phyloP scores from a whole-genome alignment of 371 early-diverging fungal genomes.

The Apophysomyces trapeziformis region DNA sequence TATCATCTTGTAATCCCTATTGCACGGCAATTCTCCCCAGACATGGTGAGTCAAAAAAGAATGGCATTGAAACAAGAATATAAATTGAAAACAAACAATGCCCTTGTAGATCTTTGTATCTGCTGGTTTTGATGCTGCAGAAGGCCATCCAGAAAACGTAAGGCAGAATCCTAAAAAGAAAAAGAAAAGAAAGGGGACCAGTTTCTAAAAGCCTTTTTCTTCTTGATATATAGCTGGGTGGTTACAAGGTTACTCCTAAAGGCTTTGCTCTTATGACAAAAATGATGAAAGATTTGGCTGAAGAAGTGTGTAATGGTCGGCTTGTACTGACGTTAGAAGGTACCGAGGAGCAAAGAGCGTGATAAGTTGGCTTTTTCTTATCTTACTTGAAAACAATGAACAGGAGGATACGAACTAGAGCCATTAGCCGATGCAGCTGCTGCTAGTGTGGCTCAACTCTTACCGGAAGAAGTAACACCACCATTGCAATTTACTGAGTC shows the following conservation, averaged over 20 bases:
- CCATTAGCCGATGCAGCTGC: slow-evolving; percentile 49
- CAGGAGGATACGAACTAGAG: slow-evolving; percentile 56
- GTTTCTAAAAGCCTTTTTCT: no score
- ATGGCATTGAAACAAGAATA: not conserved
- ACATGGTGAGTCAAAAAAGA: slow-evolving; percentile 48
- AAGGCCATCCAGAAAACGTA: slow-evolving; percentile 68
- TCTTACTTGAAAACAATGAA: no score
- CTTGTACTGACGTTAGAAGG: slow-evolving; percentile 59
- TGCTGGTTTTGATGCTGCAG: slow-evolving; percentile 73
- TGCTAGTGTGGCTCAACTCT: slow-evolving; percentile 53
- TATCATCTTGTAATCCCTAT: slow-evolving; percentile 67
- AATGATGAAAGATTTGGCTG: slow-evolving; percentile 55
- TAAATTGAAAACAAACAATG: not conserved
- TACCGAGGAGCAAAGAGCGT: not conserved
- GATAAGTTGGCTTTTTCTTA: no score
- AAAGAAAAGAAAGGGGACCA: not conserved
- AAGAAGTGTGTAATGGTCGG: slow-evolving; percentile 57
- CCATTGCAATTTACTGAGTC: slow-evolving; percentile 16
- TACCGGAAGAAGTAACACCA: slow-evolving; percentile 27
- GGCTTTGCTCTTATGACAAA: slow-evolving; percentile 63
- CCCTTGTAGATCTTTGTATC: slow-evolving; percentile 55
- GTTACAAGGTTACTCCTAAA: slow-evolving; percentile 60
- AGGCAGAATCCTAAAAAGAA: slow-evolving; percentile 14
- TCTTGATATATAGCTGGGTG: slow-evolving; percentile 50
- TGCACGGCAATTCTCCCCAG: slow-evolving; percentile 62